Base-by-base conservation (phyloP, 2,329 filamentous ascomycete species). In the Trichothecium roseum region DNA sequence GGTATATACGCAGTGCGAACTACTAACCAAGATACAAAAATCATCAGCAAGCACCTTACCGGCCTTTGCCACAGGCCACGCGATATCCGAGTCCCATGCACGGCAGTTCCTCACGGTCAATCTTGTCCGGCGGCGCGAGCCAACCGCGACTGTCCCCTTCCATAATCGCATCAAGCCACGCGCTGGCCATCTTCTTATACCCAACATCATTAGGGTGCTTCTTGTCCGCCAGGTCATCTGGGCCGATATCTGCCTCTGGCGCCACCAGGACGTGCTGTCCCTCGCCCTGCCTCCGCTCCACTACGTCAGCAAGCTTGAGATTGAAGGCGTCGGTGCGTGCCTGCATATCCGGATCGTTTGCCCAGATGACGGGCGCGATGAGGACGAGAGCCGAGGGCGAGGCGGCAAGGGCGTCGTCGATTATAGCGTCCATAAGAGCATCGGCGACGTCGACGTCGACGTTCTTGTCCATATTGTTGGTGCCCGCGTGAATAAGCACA, bases 131-230 rank as follows among this genome's bases (percentile, higher is more conserved):
- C 2, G 22, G 15, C 7, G 40, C 35, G 14, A 50, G 27, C 37
- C 40, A 40, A 20, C 32, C 42, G 3, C 29, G 27, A 8, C 41
- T 40, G 14, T 40, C 31, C 4, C 49, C 53, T 30, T 53, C 45
- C 32, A 43, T 33, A 30, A 57, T 51, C 12, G 46, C 50, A 3
- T 30, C 37, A 30, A 50, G 51, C 56, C 56, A 62, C 6, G 56
- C 35, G 15, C 45, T 39, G 14, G 59, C 59, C 56, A 63, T 60
- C 47, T 60, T 59, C 36, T 44, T 40, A 36, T 61, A 60, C 10
- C 60, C 60, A 0, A 18, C 42, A 20, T 58, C 53, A 16, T 49
- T 47, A 2, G 58, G 60, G 34, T 63, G 60, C 3, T 52, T 60
- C 7, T 42, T 45, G 36, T 63, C 59, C 2, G 40, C 44, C 28